A percentile compares a stretch with the other conserved stretches of the same genome.
phyloP scores from a whole-genome alignment of 129 eudicot genomes.

The Flaveria linearis region DNA sequence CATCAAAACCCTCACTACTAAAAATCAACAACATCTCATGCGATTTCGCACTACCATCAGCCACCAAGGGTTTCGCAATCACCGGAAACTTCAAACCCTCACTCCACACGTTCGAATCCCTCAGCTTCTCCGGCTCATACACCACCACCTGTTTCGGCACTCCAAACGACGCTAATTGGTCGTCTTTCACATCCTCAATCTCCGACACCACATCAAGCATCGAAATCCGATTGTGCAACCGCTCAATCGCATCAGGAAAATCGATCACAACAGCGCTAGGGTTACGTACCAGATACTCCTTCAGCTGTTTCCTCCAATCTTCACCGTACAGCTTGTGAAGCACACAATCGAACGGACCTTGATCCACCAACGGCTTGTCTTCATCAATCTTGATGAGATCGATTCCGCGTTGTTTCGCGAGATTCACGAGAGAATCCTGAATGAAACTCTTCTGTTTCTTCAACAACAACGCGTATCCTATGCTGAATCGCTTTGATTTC shows the following conservation, averaged over 20 bases:
- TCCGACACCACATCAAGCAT: slow-evolving; percentile 70
- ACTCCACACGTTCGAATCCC: slow-evolving; percentile 33
- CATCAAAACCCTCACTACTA: slow-evolving; percentile 48
- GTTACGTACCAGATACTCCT: slow-evolving; percentile 37
- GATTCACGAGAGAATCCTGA: slow-evolving; percentile 50
- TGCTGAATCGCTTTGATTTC: slow-evolving; percentile 43
- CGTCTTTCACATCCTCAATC: slow-evolving; percentile 28
- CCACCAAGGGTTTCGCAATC: slow-evolving; percentile 80
- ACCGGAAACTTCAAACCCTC: slow-evolving; percentile 72
- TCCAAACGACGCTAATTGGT: slow-evolving; percentile 49
- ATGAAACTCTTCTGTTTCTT: slow-evolving; percentile 76
- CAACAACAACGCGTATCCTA: slow-evolving; percentile 74
- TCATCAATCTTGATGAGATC: slow-evolving; percentile 65
- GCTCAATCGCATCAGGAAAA: slow-evolving; percentile 61
- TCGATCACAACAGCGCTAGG: slow-evolving; percentile 58
- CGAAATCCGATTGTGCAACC: slow-evolving; percentile 76
- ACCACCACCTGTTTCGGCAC: slow-evolving; percentile 69
- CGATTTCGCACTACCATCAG: slow-evolving; percentile 81
- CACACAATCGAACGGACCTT: slow-evolving; percentile 86
- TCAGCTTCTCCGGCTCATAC: slow-evolving; percentile 41
- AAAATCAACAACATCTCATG: slow-evolving; percentile 76
- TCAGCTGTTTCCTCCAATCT: slow-evolving; percentile 60
- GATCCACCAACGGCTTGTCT: slow-evolving; percentile 56
- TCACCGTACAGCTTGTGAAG: slow-evolving; percentile 76
- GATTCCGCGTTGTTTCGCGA: slow-evolving; percentile 53